Evolutionary conservation across 768 basidiomycete genomes (phyloP).

Genomic region (Lyophyllum decastes): DNA sequence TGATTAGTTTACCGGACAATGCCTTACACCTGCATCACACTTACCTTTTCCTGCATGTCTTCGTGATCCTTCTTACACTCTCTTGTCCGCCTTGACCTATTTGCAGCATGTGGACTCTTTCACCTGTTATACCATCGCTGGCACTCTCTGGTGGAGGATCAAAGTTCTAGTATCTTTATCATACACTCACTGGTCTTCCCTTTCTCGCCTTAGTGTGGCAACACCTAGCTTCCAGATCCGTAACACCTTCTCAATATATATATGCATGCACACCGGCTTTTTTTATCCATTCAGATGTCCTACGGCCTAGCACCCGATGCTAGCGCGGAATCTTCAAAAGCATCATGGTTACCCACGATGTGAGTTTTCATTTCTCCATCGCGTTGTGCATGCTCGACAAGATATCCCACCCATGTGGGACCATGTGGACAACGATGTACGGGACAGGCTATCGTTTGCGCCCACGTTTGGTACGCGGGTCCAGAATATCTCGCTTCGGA

Average conservation of each 20-base stretch:
- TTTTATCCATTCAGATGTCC: background rate
- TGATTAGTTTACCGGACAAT: background rate
- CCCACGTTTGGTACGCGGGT: constrained; percentile 12
- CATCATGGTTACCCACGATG: background rate
- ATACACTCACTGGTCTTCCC: constrained; percentile 4
- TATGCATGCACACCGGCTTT: background rate
- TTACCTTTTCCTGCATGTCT: constrained; percentile 7
- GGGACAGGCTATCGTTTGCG: constrained; percentile 4
- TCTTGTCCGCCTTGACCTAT: constrained; percentile 1
- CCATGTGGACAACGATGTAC: constrained; percentile 12
- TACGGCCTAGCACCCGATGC: background rate
- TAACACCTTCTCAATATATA: constrained; percentile 3
- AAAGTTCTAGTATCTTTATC: background rate
- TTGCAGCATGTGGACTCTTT: constrained; percentile 11
- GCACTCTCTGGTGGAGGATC: background rate
- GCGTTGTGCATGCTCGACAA: background rate
- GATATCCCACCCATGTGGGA: constrained; percentile 2
- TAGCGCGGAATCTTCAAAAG: background rate
- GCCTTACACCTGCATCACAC: constrained; percentile 5
- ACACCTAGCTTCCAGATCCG: constrained; percentile 1
- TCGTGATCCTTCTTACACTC: constrained; percentile 1
- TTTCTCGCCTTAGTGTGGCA: constrained; percentile 3
- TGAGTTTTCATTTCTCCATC: constrained; percentile 8
- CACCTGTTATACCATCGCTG: constrained; percentile 3
- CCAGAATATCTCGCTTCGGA: constrained; percentile 10